Evolutionary conservation across 345 rosid genomes (phyloP), one percentile per base, ranked within the genome.

Genomic region (Corchorus capsularis): DNA sequence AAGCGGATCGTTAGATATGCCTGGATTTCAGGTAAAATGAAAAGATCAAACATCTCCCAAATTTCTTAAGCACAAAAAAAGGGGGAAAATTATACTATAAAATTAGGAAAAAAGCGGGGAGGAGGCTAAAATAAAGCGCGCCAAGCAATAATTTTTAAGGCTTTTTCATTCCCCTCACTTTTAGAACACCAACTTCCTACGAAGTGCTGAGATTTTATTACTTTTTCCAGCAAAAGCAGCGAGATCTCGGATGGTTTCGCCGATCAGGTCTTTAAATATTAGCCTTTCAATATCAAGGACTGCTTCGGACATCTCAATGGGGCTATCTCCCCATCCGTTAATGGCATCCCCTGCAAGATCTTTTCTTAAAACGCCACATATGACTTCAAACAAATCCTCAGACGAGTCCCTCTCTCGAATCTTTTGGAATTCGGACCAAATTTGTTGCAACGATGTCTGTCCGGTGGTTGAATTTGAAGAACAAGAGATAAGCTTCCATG

Each of bases 151-250:
- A 79, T 69, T 67, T 27, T 56, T 47, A 71, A 56, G 56, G 71
- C 67, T 27, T 27, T 27, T 57, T 65, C 69, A 47, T 64, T 70
- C 59, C 60, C 59, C 60, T 72, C 56, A n/a, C 35, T 52, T 80
- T 89, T 79, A 95, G 87, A 96, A 96, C 22, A 88, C 83, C 76
- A 96, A 79, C 86, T 84, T 96, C 85, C 96, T 87, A 45, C 93
- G 77, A n/a, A 76, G 83, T 73, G 70, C 75, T 54, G 76, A 46
- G 14, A 71, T 55, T 22, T 75, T 79, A 66, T 68, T 68, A 67
- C 73, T 64, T 32, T 78, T 81, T 34, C 84, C 67, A 61, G 83
- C 69, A 43, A 80, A 71, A 32, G 82, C 74, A 61, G 90, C 95
- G 27, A 92, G 84, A 81, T 91, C 90, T 22, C 80, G 56, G 79